phyloP scores from a whole-genome alignment of 352 stramenopile species.

The Phytophthora ohioensis region DNA sequence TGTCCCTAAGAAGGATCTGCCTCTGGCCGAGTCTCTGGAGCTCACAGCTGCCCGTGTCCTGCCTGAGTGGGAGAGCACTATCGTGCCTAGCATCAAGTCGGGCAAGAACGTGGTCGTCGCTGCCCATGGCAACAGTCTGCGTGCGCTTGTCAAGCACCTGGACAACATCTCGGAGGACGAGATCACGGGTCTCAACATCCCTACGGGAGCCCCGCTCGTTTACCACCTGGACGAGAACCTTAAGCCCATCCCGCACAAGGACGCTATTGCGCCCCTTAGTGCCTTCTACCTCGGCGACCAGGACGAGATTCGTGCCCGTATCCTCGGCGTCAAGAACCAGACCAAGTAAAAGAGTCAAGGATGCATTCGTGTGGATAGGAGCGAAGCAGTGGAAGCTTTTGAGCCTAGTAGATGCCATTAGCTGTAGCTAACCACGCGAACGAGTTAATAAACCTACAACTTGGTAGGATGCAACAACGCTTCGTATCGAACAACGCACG shows the following conservation, averaged over 20 bases:
- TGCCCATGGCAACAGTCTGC: conserved; percentile 95
- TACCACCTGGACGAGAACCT: conserved; percentile 91
- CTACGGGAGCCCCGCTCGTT: conserved; percentile 90
- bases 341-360: conserved; percentile 86
- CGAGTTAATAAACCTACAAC: conserved; percentile 17
- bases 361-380: conserved; percentile 7
- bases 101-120: conserved; percentile 97
- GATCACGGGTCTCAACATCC: conserved; percentile 96
- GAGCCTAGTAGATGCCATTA: conserved; percentile 5
- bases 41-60: conserved; percentile 93
- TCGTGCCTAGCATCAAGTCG: conserved; percentile 91
- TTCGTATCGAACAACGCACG: not conserved
- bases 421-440: conserved; percentile 13
- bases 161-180: conserved; percentile 93
- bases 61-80: conserved; percentile 92
- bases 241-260: conserved; percentile 82
- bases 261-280: conserved; percentile 87
- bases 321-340: conserved; percentile 98
- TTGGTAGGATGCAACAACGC: not conserved
- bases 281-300: conserved; percentile 94
- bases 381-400: conserved; percentile 3
- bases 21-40: conserved; percentile 94
- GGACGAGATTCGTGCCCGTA: conserved; percentile 96
- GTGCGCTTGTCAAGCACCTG: conserved; percentile 95
- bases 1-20: conserved; percentile 87